Base-by-base conservation (phyloP, 2,329 filamentous ascomycete genomes). In the Cordyceps tenuipes region DNA sequence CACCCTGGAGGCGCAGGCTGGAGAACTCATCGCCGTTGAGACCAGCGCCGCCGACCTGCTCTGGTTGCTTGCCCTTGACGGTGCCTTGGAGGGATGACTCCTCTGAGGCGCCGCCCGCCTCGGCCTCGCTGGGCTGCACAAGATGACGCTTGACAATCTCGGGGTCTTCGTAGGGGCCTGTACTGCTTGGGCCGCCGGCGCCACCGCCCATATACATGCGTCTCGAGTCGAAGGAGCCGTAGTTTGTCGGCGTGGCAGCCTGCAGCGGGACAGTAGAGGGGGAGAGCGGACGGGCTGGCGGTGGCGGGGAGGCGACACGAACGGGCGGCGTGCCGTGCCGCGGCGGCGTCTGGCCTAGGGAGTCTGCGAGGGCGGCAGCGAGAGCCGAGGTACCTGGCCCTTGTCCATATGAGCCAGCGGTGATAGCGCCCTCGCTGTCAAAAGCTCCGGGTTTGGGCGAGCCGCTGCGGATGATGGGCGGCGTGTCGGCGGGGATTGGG, bases 91-190 rank as follows among this genome's bases (percentile, higher is more conserved):
- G 66, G 1, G 73, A 76, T 0, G 76, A 74, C 36, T 80, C 77
- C 49, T 83, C 79, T 2, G 78, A 77, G 12, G 76, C 75, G n/a
- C 36, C 70, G n/a, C 36, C 70, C 31, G 69, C 71, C 10, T 75
- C 72, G 3, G 72, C 70, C 57, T 84, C 82, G 21, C 75, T 76
- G 3, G 89, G 86, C 68, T 88, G 84, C 21, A 97, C 90, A 67
- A 96, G 76, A 78, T 99, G 94, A 65, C 93, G 83, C 71, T 87
- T 91, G 65, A 99, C 83, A 58, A 97, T 90, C 71, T 97, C 92
- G 17, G 91, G 88, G 68, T 97, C 91, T 74, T 97, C 92, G 69
- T 87, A 88, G 5, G 87, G 85, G 23, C 79, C 84, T 46, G 78
- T 68, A 41, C 68, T 69, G 29, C 67, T 68, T n/a, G 55, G 63